A percentile compares a stretch with the other conserved stretches of the same genome.
phyloP scores from a whole-genome alignment of 164 flowering plant species.

The Annona cherimola region DNA sequence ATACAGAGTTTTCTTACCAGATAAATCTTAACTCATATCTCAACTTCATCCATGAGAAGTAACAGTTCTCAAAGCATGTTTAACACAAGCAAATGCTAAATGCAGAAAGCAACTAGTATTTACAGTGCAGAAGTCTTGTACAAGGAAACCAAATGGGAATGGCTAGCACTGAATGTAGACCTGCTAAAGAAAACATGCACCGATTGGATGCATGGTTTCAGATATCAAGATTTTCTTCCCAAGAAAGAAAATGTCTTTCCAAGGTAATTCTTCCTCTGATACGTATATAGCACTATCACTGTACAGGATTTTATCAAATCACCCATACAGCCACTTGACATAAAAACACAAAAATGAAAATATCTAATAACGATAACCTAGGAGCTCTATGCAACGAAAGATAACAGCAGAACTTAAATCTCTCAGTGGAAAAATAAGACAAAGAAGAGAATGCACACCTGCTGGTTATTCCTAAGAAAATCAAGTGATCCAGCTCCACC shows the following conservation, averaged over 20 bases:
- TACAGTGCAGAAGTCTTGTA: no score
- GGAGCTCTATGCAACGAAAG: background rate
- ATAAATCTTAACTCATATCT: no score
- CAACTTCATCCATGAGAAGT: no score
- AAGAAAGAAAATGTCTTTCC: background rate
- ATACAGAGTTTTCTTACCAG: no score
- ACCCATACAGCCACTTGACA: background rate
- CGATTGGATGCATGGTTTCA: no score
- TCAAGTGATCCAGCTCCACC: constrained; percentile 80
- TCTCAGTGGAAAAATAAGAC: background rate
- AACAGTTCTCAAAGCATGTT: no score
- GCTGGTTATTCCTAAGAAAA: constrained; percentile 84
- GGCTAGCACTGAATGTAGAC: no score
- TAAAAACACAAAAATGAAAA: no score
- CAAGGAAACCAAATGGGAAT: no score
- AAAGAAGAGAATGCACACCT: constrained; percentile 41
- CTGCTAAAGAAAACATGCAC: no score
- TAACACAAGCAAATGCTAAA: no score
- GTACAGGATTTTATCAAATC: background rate
- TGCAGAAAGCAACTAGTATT: no score
- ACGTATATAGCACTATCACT: background rate
- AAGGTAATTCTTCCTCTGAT: background rate
- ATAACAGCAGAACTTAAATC: background rate
- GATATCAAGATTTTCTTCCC: background rate
- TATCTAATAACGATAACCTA: background rate